A percentile compares a stretch with the other conserved stretches of the same genome.
phyloP scores from a whole-genome alignment of 2,329 filamentous ascomycete species.

The Pseudogymnoascus sp. region DNA sequence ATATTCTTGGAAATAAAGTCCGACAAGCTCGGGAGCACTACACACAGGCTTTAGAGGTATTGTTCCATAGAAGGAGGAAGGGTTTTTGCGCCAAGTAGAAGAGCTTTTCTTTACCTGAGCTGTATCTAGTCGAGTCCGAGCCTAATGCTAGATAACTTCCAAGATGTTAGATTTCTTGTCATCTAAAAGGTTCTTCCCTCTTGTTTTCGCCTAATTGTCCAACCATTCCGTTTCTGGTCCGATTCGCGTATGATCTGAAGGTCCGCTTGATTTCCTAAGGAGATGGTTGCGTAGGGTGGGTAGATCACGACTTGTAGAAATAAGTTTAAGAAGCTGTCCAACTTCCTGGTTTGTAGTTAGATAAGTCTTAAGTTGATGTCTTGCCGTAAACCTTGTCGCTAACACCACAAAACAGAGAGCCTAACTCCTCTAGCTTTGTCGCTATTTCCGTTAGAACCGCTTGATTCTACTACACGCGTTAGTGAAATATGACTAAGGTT shows the following conservation, averaged over 20 bases:
- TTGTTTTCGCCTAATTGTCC: no score
- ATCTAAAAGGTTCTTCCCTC: no score
- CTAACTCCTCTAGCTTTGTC: not conserved
- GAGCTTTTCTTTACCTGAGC: no score
- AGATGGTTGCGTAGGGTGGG: not conserved
- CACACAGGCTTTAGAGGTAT: no score
- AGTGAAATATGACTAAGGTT: not conserved
- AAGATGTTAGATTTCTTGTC: no score
- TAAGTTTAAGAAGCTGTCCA: not conserved
- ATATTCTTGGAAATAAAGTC: not conserved
- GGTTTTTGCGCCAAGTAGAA: no score
- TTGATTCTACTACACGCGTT: not conserved
- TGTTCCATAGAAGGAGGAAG: no score
- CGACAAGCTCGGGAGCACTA: not conserved
- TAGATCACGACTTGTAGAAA: not conserved
- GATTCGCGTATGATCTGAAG: no score
- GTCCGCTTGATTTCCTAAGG: no score
- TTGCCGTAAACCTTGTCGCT: not conserved
- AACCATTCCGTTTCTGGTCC: no score
- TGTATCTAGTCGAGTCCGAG: no score
- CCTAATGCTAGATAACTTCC: no score
- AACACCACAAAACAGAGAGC: not conserved
- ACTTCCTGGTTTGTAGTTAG: not conserved
- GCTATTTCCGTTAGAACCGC: not conserved
- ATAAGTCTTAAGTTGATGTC: not conserved